Evolutionary conservation across 306 rosid genomes (phyloP).

Genomic region (Citrullus colocynthis): DNA sequence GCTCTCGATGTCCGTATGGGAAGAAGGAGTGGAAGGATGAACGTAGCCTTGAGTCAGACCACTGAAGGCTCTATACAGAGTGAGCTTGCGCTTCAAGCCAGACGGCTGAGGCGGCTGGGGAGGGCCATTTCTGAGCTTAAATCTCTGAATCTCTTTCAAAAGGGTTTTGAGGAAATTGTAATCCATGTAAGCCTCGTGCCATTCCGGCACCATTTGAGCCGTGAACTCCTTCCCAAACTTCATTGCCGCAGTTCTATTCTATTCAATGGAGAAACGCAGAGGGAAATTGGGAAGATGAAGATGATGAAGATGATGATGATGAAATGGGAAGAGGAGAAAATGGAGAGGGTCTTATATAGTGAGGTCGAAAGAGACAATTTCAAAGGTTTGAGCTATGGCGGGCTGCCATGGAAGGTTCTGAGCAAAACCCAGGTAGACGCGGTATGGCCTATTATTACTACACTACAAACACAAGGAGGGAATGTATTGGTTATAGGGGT

Average conservation of each 20-base stretch:
- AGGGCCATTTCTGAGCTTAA: conserved; percentile 12
- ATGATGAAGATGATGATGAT: neutral
- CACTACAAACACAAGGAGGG: neutral
- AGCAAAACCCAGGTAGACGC: neutral
- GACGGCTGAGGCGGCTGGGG: conserved; percentile 7
- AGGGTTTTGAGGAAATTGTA: conserved; percentile 34
- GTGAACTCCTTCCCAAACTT: conserved; percentile 66
- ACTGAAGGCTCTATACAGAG: conserved; percentile 62
- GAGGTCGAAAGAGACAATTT: neutral
- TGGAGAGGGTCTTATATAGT: neutral
- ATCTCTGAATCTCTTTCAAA: conserved; percentile 27
- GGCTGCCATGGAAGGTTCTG: neutral
- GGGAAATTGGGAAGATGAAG: neutral
- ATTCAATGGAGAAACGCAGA: neutral
- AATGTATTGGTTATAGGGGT: neutral
- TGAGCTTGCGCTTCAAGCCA: conserved; percentile 26
- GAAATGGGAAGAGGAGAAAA: neutral
- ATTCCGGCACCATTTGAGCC: conserved; percentile 63
- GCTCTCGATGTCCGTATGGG: conserved; percentile 31
- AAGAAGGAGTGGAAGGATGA: conserved; percentile 11
- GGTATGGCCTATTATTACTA: neutral
- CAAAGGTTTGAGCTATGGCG: neutral
- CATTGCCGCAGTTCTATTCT: conserved; percentile 10
- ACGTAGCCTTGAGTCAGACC: conserved; percentile 33
- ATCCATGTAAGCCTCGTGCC: conserved; percentile 68